Conservation (phyloP, 2,329 filamentous ascomycete genomes). For the Pseudocercospora vitis region DNA sequence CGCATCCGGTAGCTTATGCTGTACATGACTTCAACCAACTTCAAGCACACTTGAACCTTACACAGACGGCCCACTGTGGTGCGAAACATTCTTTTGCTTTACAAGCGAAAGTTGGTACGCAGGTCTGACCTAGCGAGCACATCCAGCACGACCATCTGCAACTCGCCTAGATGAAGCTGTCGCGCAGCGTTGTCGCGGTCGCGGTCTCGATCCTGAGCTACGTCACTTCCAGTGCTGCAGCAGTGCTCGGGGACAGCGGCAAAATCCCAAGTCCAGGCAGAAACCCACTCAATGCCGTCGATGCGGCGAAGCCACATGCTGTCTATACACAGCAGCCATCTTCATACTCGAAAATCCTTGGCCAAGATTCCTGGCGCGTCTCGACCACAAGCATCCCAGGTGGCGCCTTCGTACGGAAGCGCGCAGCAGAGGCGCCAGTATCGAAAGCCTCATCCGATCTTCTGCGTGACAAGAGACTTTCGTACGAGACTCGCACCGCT, state of each 20-base stretch:
- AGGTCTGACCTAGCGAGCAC: not conserved
- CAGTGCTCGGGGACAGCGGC: not conserved
- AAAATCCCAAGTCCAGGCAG: not conserved
- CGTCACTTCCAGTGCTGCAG: not conserved
- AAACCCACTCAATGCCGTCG: not conserved
- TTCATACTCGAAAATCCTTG: not conserved
- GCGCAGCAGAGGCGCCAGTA: too few relatives aligned
- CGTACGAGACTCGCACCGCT: not conserved
- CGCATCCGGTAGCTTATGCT: not conserved
- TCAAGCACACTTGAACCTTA: not conserved
- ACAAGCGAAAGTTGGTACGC: too few relatives aligned
- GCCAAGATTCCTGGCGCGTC: not conserved
- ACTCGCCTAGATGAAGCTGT: slow-evolving; percentile 3
- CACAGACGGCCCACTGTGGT: not conserved
- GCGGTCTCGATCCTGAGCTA: not conserved
- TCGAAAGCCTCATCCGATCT: too few relatives aligned
- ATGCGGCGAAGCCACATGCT: not conserved
- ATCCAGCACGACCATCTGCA: not conserved
- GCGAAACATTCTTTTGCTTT: not conserved
- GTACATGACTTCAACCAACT: not conserved
- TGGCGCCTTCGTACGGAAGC: too few relatives aligned
- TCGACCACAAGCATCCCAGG: not conserved
- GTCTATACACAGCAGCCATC: not conserved
- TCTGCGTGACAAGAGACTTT: not conserved
- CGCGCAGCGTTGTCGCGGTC: not conserved